Conservation (phyloP, 2,329 filamentous ascomycete genomes). For the Xylariaceae sp. region DNA sequence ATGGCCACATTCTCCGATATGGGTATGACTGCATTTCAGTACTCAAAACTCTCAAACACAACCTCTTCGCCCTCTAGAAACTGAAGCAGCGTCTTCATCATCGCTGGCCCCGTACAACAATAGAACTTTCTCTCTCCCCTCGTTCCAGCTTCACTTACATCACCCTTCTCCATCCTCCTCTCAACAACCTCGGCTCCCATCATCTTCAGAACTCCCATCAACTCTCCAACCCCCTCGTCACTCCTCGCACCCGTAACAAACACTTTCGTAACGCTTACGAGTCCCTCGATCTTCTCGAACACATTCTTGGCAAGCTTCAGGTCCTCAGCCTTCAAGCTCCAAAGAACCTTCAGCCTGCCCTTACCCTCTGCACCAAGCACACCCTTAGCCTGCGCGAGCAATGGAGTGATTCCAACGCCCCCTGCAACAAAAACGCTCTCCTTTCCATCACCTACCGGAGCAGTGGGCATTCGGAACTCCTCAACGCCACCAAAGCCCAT, state of each 20-base stretch:
- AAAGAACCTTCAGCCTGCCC: constrained; percentile 55
- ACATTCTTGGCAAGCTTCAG: constrained; percentile 57
- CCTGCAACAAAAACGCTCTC: constrained; percentile 64
- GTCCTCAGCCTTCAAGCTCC: constrained; percentile 63
- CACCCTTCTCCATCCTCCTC: constrained; percentile 37
- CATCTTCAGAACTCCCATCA: constrained; percentile 32
- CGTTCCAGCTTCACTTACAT: constrained; percentile 39
- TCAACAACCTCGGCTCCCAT: constrained; percentile 31
- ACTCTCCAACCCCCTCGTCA: constrained; percentile 28
- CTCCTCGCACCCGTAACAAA: constrained; percentile 66
- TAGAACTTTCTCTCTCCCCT: constrained; percentile 48
- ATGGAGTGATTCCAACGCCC: constrained; percentile 79
- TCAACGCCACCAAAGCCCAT: constrained; percentile 68
- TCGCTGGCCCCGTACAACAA: constrained; percentile 43
- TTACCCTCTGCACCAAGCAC: constrained; percentile 36
- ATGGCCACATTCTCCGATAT: no score
- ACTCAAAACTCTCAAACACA: constrained; percentile 58
- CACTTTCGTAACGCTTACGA: constrained; percentile 52
- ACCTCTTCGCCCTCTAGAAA: constrained; percentile 55
- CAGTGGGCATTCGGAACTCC: constrained; percentile 35
- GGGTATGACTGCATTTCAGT: constrained; percentile 34
- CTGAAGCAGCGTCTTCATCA: constrained; percentile 39
- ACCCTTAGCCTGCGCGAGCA: constrained; percentile 62
- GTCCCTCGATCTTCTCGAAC: constrained; percentile 46
- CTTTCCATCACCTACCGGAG: constrained; percentile 25